phyloP scores from a whole-genome alignment of 306 rosid species.

The Quercus wislizeni region DNA sequence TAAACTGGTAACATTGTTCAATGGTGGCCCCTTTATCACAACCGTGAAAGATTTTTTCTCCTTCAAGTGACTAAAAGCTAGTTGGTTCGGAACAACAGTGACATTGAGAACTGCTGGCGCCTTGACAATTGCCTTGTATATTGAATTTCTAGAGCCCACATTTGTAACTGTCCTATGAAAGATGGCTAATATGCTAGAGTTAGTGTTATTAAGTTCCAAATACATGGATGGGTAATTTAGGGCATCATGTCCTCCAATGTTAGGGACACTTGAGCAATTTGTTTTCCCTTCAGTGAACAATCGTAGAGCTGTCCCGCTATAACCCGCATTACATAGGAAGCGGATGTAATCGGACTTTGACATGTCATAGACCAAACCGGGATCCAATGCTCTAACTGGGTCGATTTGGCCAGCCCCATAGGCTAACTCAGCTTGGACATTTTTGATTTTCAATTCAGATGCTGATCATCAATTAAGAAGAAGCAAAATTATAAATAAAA shows the following conservation, averaged over 20 bases:
- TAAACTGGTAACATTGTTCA: constrained; percentile 8
- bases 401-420: constrained; percentile 69
- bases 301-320: constrained; percentile 37
- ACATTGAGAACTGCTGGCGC: not conserved
- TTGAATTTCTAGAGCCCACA: constrained; percentile 47
- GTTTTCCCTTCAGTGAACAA: not conserved
- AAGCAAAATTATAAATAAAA: not conserved
- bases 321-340: constrained; percentile 58
- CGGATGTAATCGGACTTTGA: constrained; percentile 33
- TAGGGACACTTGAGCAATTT: not conserved
- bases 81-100: constrained; percentile 43
- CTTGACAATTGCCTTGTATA: constrained; percentile 43
- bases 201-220: constrained; percentile 4
- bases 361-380: constrained; percentile 63
- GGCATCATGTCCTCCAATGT: constrained; percentile 37
- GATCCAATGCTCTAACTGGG: constrained; percentile 49
- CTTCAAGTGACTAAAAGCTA: constrained; percentile 14
- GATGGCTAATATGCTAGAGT: constrained; percentile 38
- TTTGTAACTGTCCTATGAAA: constrained; percentile 56
- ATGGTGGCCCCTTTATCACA: constrained; percentile 35
- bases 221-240: constrained; percentile 79
- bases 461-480: constrained; percentile 40
- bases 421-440: constrained; percentile 30
- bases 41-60: constrained; percentile 52
- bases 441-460: constrained; percentile 33